Evolutionary conservation across 495 filamentous ascomycete species (phyloP).

Genomic region (Trichoderma erinaceum): DNA sequence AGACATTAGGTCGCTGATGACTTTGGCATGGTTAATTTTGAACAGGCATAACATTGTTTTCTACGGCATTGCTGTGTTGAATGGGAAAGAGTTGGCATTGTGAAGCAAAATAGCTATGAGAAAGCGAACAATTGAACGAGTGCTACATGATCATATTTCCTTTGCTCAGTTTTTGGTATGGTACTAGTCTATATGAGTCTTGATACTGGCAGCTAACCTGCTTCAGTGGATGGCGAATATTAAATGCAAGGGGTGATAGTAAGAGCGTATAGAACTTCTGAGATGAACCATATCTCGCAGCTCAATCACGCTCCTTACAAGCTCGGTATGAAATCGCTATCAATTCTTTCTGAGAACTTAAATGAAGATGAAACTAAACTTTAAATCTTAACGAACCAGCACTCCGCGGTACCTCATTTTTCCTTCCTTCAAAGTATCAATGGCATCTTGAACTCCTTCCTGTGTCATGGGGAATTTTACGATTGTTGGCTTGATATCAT

Average conservation of each 20-base stretch:
- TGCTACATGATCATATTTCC: too few species aligned
- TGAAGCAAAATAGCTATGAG: not conserved
- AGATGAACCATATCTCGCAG: too few species aligned
- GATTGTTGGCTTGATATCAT: slow-evolving; percentile 50
- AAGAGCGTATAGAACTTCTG: too few species aligned
- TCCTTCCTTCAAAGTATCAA: slow-evolving; percentile 47
- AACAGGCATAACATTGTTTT: not conserved
- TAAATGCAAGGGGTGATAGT: too few species aligned
- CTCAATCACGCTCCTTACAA: too few species aligned
- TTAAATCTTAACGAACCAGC: slow-evolving; percentile 20
- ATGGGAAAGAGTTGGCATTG: not conserved
- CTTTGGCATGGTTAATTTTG: not conserved
- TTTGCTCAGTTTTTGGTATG: too few species aligned
- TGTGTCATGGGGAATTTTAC: slow-evolving; percentile 51
- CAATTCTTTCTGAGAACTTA: too few species aligned
- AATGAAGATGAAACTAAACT: too few species aligned
- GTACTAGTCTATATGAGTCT: too few species aligned
- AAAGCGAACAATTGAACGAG: not conserved
- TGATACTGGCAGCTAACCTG: not conserved
- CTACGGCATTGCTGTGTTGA: not conserved
- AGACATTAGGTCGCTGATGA: not conserved
- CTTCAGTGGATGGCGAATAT: too few species aligned
- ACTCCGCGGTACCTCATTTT: slow-evolving; percentile 55
- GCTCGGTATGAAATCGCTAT: not conserved
- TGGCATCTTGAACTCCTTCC: slow-evolving; percentile 46